Evolutionary conservation across 2,329 filamentous ascomycete species (phyloP), one percentile per base, ranked within the genome.

Genomic region (Trichoderma guizhouense): DNA sequence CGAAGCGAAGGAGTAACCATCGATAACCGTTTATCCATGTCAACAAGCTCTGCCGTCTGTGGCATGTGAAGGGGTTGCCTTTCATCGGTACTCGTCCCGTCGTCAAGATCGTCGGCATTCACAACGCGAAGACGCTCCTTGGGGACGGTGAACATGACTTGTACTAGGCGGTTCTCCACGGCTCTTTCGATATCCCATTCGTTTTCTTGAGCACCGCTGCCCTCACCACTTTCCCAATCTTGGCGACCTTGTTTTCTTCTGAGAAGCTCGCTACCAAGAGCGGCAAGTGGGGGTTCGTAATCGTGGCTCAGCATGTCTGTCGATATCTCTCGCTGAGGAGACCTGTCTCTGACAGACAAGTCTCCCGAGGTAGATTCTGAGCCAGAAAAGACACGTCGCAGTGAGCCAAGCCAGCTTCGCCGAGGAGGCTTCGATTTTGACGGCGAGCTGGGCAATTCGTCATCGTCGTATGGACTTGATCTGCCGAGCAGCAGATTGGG

Each of bases 101-200:
- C 78, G 26, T 78, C 78, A n/a, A 76, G 74, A n/a, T 79, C 79
- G 43, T 92, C 92, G 65, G 89, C 91, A 79, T 98, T 98, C 24
- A 98, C 95, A n/a, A 98, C 94, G 30, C 95, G 85, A 74, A 98
- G 82, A 76, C 90, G 89, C 81, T 95, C 92, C 80, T 92, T 94
- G 3, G 96, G 95, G 73, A 98, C 94, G 0, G 95, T 98, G 81
- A 97, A 98, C 89, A 97, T 96, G 78, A 94, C 88, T 80, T 95
- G 92, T 73, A 95, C 92, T 9, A 93, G 84, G 26, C 92, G 83
- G 72, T 88, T 88, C 82, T 93, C 90, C 1, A 92, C 88, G 3
- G 92, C 92, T 70, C 87, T 85, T 79, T 95, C 92, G 51, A 95
- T 89, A 76, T 94, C 92, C 92, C 92, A 93, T 69, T 94, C 91